Evolutionary conservation across 768 basidiomycete species (phyloP).

Genomic region (Kwoniella mangroviensis): DNA sequence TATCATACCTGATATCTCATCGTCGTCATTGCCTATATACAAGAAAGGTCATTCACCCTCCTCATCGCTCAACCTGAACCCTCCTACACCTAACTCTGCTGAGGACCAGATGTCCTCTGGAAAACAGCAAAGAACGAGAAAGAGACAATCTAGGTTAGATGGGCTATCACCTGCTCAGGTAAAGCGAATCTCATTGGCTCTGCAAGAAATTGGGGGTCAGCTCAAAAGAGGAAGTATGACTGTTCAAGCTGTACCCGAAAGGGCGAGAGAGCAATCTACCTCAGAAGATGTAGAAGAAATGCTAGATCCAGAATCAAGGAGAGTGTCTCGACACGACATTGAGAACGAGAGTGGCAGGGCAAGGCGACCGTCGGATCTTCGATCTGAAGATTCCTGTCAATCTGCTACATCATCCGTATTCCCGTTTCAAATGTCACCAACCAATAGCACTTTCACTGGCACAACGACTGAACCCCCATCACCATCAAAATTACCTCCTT

Average conservation of each 20-base stretch:
- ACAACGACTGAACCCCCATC: slow-evolving; percentile 18
- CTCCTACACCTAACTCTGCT: slow-evolving; percentile 17
- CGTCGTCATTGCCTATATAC: slow-evolving; percentile 3
- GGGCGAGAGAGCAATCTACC: not conserved
- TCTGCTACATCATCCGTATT: slow-evolving; percentile 37
- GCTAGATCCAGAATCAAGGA: slow-evolving; percentile 21
- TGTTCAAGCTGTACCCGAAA: not conserved
- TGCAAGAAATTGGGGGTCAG: slow-evolving; percentile 42
- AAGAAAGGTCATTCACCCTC: slow-evolving; percentile 12
- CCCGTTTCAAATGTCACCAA: slow-evolving; percentile 42
- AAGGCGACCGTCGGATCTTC: slow-evolving; percentile 24
- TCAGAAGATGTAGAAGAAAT: slow-evolving; percentile 42
- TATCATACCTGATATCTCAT: slow-evolving; percentile 9
- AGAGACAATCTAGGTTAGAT: slow-evolving; percentile 39
- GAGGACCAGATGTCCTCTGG: not conserved
- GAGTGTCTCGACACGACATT: slow-evolving; percentile 1
- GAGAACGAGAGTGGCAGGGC: not conserved
- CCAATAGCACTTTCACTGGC: slow-evolving; percentile 29
- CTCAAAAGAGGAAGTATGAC: slow-evolving; percentile 13
- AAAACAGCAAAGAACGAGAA: slow-evolving; percentile 12
- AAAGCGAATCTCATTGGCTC: slow-evolving; percentile 47
- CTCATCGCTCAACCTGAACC: slow-evolving; percentile 3
- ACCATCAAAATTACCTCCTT: slow-evolving; percentile 33
- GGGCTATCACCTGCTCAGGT: slow-evolving; percentile 47
- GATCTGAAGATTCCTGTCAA: slow-evolving; percentile 31